These are phyloP conservation scores for Waitea zeae DNA, from an alignment of 1,284 basidiomycete species.

Conservation along the genomic window DNA sequence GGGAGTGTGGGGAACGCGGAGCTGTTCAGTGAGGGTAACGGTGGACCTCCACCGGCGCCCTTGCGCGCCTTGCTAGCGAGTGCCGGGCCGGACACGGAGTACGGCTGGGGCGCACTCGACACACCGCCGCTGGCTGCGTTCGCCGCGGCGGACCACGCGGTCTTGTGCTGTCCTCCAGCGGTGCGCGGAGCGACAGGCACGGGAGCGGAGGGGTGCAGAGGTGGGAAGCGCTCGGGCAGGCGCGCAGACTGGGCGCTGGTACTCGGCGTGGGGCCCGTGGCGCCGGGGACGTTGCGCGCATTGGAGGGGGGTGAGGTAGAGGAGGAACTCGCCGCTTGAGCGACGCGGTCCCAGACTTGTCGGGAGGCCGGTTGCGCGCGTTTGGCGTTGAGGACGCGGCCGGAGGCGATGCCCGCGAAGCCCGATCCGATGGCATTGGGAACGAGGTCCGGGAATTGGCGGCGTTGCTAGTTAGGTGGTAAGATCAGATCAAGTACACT, in stretches of 20 bases:
- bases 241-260: constrained; percentile 10
- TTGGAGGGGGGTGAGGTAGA: constrained; percentile 19
- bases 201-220: constrained; percentile 17
- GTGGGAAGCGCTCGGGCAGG: constrained; percentile 26
- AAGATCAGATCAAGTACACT: constrained; percentile 1
- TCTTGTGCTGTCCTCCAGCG: constrained; percentile 28
- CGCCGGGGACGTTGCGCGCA: constrained; percentile 5
- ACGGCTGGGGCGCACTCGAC: no score
- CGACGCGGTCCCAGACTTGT: constrained; percentile 80
- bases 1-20: constrained; percentile 62
- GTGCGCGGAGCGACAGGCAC: constrained; percentile 16
- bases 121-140: no score
- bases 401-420: constrained; percentile 66
- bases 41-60: constrained; percentile 4
- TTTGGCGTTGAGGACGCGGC: constrained; percentile 73
- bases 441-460: constrained; percentile 67
- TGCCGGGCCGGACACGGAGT: constrained; percentile 2
- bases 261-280: no score
- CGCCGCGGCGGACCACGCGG: constrained; percentile 31
- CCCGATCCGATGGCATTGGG: constrained; percentile 42
- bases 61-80: not conserved
- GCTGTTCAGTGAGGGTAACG: constrained; percentile 31
- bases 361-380: constrained; percentile 32
- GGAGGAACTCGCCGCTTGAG: constrained; percentile 57
- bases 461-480: constrained; percentile 39